Evolutionary conservation across 257 asterid species (phyloP), one percentile per base, ranked within the genome.

Genomic region (Jacaranda copaia): DNA sequence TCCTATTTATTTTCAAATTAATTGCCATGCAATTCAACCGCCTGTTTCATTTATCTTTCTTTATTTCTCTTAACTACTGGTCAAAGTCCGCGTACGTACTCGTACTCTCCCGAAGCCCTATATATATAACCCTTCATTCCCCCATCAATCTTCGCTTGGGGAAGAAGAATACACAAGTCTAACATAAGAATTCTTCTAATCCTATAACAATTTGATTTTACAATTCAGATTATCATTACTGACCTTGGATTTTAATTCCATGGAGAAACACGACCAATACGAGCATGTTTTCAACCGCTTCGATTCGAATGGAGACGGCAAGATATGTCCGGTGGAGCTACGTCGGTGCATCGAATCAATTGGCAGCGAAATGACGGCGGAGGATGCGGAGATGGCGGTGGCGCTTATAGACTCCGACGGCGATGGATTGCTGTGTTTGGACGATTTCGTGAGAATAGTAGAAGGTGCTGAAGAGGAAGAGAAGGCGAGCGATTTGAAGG

Each of bases 401-500:
- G 67, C 18, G 73, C 55, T 82, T 62, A 75, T 84, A 67, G 95
- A 89, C n/a, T 77, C 87, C 0, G 91, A 89, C 76, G 91, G 86
- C 12, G 93, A 88, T 4, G 90, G 93, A 0, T 56, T 81, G 64
- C 75, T 90, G 79, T 77, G 89, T 18, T 4, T 90, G 49, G 92
- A 88, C 70, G 96, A 90, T 60, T 84, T 90, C 35, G 73, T 82
- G 14, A 81, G 57, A 3, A 53, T 90, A 36, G 85, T 88, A 49
- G 93, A 87, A 69, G 88, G 71, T 0, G 89, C 72, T 4, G 91
- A 74, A 3, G 92, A 83, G 14, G 96, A 88, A 4, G 91, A 86
- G 70, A 87, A 57, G 60, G 83, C 59, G 55, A 56, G 78, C 49
- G 92, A 85, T 67, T 48, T 90, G 75, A 82, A 38, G 8, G 90